phyloP scores from a whole-genome alignment of 164 flowering plant species.

The Saururus chinensis region DNA sequence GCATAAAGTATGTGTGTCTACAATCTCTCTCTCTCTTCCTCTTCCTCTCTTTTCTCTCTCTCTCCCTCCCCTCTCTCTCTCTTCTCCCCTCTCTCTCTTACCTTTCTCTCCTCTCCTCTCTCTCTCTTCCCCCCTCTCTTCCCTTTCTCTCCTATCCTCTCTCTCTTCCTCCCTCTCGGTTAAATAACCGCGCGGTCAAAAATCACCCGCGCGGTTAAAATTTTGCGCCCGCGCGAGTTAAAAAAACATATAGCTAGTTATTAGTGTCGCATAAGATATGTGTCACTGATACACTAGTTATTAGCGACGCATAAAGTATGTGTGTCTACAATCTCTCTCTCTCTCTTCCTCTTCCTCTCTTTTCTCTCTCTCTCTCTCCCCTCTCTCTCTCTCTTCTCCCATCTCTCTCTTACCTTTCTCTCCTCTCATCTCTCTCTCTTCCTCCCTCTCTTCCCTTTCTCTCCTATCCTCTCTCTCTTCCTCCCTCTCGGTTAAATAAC shows the following conservation, averaged over 20 bases:
- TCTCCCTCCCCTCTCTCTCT: neutral
- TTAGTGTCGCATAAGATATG: no score
- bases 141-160: neutral
- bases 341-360: neutral
- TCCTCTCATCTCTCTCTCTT: constrained; percentile 1
- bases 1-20: no score
- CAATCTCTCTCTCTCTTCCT: no score
- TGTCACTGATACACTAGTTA: no score
- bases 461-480: neutral
- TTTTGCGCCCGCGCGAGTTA: no score
- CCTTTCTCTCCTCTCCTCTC: no score
- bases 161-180: neutral
- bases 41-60: neutral
- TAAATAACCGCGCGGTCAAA: neutral
- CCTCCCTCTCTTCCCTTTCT: neutral
- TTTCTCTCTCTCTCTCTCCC: neutral
- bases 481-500: neutral
- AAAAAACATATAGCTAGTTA: no score
- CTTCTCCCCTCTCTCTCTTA: no score
- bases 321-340: no score
- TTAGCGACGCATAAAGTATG: no score
- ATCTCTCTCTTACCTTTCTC: no score
- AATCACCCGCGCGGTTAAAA: no score
- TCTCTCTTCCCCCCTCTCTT: neutral
- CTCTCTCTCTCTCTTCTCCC: neutral